Conservation (phyloP, 345 rosid species). For the Sonneratia caseolaris region DNA sequence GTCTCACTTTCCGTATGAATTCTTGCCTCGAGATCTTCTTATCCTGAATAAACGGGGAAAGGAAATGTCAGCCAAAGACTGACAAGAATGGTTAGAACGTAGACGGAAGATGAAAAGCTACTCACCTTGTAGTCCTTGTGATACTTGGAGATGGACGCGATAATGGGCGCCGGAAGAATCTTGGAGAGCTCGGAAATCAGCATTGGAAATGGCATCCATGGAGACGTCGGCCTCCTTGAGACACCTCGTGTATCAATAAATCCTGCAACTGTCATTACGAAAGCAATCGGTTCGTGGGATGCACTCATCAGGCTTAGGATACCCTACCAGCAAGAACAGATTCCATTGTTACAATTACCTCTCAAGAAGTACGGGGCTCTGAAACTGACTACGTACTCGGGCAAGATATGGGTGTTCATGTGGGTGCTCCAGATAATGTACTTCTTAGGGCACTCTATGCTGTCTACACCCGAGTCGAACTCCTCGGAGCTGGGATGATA, state of each 20-base stretch:
- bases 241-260: constrained; percentile 15
- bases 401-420: constrained; percentile 64
- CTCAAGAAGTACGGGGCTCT: constrained; percentile 32
- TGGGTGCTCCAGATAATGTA: constrained; percentile 63
- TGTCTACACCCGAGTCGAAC: constrained; percentile 66
- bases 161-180: constrained; percentile 33
- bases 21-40: constrained; percentile 55
- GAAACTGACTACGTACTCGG: constrained; percentile 54
- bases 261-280: constrained; percentile 21
- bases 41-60: constrained; percentile 29
- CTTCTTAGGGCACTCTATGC: constrained; percentile 36
- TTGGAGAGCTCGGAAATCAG: constrained; percentile 49
- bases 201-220: constrained; percentile 71
- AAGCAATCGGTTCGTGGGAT: background rate
- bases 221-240: constrained; percentile 40
- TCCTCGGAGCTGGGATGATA: constrained; percentile 49
- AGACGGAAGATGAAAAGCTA: background rate
- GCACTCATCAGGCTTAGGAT: background rate
- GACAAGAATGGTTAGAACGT: background rate
- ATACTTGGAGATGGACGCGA: constrained; percentile 37
- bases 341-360: background rate
- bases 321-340: background rate
- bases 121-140: constrained; percentile 43
- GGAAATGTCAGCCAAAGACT: background rate
- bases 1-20: constrained; percentile 46